These are phyloP conservation scores for Capsella rubella DNA, from an alignment of 441 rosid species.

Conservation along the genomic window DNA sequence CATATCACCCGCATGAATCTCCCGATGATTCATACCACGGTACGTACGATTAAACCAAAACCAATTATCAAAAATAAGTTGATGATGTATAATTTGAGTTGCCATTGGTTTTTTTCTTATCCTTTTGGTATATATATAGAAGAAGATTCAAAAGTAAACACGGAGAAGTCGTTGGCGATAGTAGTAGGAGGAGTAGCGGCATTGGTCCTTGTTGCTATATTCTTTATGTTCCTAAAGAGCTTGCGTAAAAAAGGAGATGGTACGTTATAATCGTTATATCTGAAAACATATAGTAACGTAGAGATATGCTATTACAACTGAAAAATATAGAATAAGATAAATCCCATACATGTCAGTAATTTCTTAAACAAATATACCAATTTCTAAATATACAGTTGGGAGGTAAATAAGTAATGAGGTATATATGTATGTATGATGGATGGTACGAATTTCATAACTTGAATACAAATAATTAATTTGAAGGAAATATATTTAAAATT, in stretches of 20 bases:
- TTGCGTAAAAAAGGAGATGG: slow-evolving; percentile 55
- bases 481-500: too few relatives aligned
- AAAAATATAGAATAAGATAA: too few relatives aligned
- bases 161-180: slow-evolving; percentile 60
- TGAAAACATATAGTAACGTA: too few relatives aligned
- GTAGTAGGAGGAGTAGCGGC: slow-evolving; percentile 71
- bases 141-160: slow-evolving; percentile 18
- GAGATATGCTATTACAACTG: too few relatives aligned
- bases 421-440: too few relatives aligned
- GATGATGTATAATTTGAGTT: background rate
- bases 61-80: background rate
- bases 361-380: too few relatives aligned
- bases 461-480: too few relatives aligned
- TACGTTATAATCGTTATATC: background rate
- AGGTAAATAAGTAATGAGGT: too few relatives aligned
- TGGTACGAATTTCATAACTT: too few relatives aligned
- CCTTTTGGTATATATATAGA: slow-evolving; percentile 13
- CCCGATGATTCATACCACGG: slow-evolving; percentile 47
- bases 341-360: too few relatives aligned
- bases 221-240: slow-evolving; percentile 50
- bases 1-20: slow-evolving; percentile 47
- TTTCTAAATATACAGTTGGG: too few relatives aligned
- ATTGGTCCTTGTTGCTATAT: slow-evolving; percentile 48
- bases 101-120: background rate
- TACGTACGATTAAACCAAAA: slow-evolving; percentile 26